Conservation (phyloP, 495 filamentous ascomycete species). For the Saxophila tyrrhenica region DNA sequence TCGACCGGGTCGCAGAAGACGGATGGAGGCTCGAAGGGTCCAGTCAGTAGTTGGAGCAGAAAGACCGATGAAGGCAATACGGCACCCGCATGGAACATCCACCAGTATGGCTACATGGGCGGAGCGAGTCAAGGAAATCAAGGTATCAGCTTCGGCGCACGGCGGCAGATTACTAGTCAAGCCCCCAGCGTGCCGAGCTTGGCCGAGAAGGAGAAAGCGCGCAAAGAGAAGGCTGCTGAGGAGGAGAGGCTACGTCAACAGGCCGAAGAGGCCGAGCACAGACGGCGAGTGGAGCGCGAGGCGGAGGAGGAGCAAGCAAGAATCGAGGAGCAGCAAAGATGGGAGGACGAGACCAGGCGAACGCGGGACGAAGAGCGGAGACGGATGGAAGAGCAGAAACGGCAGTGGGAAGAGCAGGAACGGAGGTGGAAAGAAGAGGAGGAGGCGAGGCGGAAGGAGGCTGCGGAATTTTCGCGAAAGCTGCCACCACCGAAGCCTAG, state of each 20-base stretch:
- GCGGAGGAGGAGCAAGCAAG: conserved; percentile 59
- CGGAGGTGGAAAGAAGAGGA: conserved; percentile 73
- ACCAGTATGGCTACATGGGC: conserved; percentile 97
- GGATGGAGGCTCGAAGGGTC: conserved; percentile 28
- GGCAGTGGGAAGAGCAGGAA: conserved; percentile 76
- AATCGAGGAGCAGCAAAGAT: conserved; percentile 59
- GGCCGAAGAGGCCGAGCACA: conserved; percentile 54
- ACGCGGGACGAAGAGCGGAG: conserved; percentile 56
- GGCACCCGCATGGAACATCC: conserved; percentile 93
- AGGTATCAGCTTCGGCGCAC: conserved; percentile 80
- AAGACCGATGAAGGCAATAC: conserved; percentile 68
- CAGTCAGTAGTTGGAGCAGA: conserved; percentile 84
- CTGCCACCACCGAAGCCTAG: conserved; percentile 31
- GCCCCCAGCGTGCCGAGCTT: conserved; percentile 66
- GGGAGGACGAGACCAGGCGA: conserved; percentile 67
- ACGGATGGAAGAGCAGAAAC: conserved; percentile 63
- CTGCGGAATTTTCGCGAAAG: conserved; percentile 57
- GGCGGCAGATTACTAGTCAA: conserved; percentile 82
- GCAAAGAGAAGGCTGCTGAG: conserved; percentile 42
- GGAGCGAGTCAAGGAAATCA: conserved; percentile 93
- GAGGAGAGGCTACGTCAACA: conserved; percentile 50
- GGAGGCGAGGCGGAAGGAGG: conserved; percentile 58
- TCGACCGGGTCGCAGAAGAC: conserved; percentile 28
- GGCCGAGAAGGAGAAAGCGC: conserved; percentile 52
- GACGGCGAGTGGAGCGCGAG: conserved; percentile 48